phyloP scores from a whole-genome alignment of 345 rosid genomes.

The Dimocarpus longan region DNA sequence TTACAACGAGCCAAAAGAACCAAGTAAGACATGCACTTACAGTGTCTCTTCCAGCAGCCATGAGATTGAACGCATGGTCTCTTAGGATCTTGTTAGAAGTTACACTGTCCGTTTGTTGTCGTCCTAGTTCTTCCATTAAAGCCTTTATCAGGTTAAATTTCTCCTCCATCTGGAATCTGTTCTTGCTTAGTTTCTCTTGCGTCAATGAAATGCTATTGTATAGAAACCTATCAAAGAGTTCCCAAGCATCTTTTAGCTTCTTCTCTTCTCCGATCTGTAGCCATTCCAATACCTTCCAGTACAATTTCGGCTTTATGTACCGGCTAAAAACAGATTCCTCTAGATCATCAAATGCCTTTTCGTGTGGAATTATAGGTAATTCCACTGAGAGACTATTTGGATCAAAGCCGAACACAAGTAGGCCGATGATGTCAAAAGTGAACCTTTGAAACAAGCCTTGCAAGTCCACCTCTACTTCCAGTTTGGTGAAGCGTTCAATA shows the following conservation, averaged over 20 bases:
- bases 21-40: conserved; percentile 38
- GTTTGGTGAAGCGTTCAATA: conserved; percentile 1
- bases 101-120: not conserved
- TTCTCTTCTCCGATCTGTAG: conserved; percentile 32
- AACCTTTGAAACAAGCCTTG: conserved; percentile 39
- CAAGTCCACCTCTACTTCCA: conserved; percentile 20
- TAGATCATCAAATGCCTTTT: conserved; percentile 24
- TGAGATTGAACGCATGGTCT: conserved; percentile 30
- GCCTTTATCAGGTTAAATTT: conserved; percentile 28
- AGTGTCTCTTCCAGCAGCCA: conserved; percentile 51
- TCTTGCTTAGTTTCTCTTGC: conserved; percentile 1
- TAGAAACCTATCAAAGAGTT: conserved; percentile 18
- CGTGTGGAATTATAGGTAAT: conserved; percentile 24
- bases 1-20: conserved; percentile 44
- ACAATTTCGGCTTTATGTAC: conserved; percentile 8
- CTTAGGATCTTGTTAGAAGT: conserved; percentile 21
- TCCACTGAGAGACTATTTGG: conserved; percentile 23
- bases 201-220: conserved; percentile 17
- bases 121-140: conserved; percentile 15
- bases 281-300: conserved; percentile 32
- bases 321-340: conserved; percentile 19
- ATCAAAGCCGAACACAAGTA: conserved; percentile 26
- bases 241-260: conserved; percentile 17
- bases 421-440: conserved; percentile 29
- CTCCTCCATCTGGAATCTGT: not conserved